Conservation (phyloP, 176 grass and related monocot genomes). For the Zoysia japonica region DNA sequence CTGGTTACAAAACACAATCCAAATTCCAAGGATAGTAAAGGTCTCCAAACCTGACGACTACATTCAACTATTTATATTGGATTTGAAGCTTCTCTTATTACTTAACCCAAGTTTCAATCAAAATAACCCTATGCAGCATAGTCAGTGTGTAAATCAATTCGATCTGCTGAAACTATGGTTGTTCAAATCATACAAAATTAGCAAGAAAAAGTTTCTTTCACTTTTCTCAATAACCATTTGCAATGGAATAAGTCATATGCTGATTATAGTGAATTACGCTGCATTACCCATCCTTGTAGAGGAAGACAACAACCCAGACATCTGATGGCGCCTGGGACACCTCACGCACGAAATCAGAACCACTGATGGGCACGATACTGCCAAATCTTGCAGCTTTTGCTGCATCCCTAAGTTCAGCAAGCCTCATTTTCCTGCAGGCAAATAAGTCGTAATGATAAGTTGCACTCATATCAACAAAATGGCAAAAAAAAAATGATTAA, state of each 20-base stretch:
- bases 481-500: background rate
- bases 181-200: background rate
- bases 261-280: background rate
- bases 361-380: conserved; percentile 63
- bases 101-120: background rate
- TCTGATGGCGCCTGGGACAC: conserved; percentile 84
- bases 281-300: conserved; percentile 90
- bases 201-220: background rate
- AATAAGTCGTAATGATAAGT: background rate
- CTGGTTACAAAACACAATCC: background rate
- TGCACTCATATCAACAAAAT: background rate
- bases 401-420: conserved; percentile 77
- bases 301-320: conserved; percentile 97
- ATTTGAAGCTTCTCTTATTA: too few species aligned
- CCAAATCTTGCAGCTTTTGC: conserved; percentile 66
- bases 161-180: background rate
- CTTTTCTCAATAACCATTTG: background rate
- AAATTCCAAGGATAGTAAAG: background rate
- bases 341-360: conserved; percentile 91
- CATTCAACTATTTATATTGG: too few species aligned
- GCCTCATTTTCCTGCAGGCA: conserved; percentile 75
- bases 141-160: background rate
- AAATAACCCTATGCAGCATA: background rate
- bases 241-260: background rate
- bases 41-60: background rate